Percentiles rank a stretch among this genome's conserved stretches.
These are phyloP conservation scores for Suhomyces emberorum DNA, from an alignment of 805 yeast species.

Conservation along the genomic window DNA sequence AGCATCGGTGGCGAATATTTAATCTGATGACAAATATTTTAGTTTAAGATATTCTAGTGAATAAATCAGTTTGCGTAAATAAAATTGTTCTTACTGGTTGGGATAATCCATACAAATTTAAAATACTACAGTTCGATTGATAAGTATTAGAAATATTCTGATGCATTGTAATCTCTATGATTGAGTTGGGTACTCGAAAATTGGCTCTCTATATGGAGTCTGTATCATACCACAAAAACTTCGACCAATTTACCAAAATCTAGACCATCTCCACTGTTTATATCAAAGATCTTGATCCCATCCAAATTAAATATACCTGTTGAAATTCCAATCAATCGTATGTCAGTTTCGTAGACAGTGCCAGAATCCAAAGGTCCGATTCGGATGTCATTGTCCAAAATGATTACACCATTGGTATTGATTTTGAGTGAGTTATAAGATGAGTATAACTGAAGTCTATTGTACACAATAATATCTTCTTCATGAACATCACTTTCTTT, in stretches of 20 bases:
- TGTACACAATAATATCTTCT: slow-evolving; percentile 17
- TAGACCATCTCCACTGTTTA: slow-evolving; percentile 59
- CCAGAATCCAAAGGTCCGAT: slow-evolving; percentile 61
- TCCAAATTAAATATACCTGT: slow-evolving; percentile 62
- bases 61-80: no score
- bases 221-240: slow-evolving; percentile 50
- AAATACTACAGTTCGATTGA: no score
- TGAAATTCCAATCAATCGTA: slow-evolving; percentile 58
- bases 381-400: slow-evolving; percentile 62
- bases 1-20: no score
- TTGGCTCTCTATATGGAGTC: no score
- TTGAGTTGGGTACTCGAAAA: no score
- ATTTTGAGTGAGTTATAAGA: slow-evolving; percentile 38
- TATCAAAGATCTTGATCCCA: slow-evolving; percentile 65
- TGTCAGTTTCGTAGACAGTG: slow-evolving; percentile 60
- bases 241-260: slow-evolving; percentile 71
- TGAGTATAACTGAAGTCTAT: slow-evolving; percentile 21
- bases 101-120: no score
- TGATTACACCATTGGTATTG: slow-evolving; percentile 53
- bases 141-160: no score
- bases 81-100: no score
- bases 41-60: no score
- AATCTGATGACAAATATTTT: no score
- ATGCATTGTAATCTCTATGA: no score
- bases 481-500: slow-evolving; percentile 4